Evolutionary conservation across 192 early-diverging fungal genomes (phyloP), one percentile per base, ranked within the genome.

Genomic region (Podila horticola): DNA sequence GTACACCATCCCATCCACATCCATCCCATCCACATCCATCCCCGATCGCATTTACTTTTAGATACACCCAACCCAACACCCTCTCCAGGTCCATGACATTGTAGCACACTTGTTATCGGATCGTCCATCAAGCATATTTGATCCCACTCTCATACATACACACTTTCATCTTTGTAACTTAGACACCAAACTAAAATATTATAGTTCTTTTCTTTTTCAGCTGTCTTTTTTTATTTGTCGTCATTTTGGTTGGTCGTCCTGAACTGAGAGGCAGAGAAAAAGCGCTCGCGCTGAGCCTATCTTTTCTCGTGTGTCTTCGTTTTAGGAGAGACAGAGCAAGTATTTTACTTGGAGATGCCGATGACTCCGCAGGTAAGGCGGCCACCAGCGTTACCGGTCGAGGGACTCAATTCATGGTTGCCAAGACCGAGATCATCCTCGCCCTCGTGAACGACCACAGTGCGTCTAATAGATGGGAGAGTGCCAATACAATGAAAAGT

Each of bases 331-430:
- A 36, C 10, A 10, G 12, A 63, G 15, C 41, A 13, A 45, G 41
- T 45, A 4, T 8, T 75, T 73, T 87, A 89, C 71, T 88, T 84
- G 74, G 88, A 69, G 74, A 91, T 87, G 72, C 95, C 95, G 84
- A 97, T 94, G 84, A 96, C 95, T 86, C 95, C 96, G 86, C 96
- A 97, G 51, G 92, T 92, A 59, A 89, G 85, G 75, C 96, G 93
- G 52, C 84, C 91, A 60, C 96, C 96, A 84, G 95, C 94, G 68
- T 97, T 95, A 64, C 96, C 96, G 48, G 95, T 97, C 58, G 88
- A 86, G 59, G 85, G 75, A 48, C 93, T 95, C 24, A 89, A 85
- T 63, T 91, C 88, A 65, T 92, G 88, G 61, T 88, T 90, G 66
- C 91, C 91, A 22, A 83, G 69, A 75, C 95, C 95, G 67, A 96